Percentiles rank a stretch among this genome's conserved stretches.
phyloP scores from a whole-genome alignment of 1,139 yeast genomes.

The Debaryomycetaceae sp. region DNA sequence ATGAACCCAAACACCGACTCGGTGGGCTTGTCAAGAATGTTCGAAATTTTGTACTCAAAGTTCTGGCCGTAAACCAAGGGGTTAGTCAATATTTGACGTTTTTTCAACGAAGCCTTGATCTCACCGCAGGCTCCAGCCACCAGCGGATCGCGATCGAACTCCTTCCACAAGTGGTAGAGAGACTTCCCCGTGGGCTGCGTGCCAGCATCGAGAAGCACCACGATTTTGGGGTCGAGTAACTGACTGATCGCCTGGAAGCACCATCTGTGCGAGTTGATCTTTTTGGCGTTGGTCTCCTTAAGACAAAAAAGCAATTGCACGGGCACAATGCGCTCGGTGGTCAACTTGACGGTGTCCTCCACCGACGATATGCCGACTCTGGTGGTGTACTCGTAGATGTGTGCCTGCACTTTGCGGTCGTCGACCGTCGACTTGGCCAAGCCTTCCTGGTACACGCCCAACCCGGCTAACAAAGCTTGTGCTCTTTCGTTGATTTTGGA shows the following conservation, averaged over 20 bases:
- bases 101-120: constrained; percentile 40
- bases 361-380: constrained; percentile 45
- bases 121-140: constrained; percentile 53
- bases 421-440: constrained; percentile 46
- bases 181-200: constrained; percentile 46
- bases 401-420: constrained; percentile 44
- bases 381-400: constrained; percentile 45
- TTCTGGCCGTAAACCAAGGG: constrained; percentile 47
- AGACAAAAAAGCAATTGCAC: constrained; percentile 45
- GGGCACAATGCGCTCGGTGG: constrained; percentile 47
- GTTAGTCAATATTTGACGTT: constrained; percentile 39
- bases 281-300: constrained; percentile 45
- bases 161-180: constrained; percentile 46
- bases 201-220: constrained; percentile 44
- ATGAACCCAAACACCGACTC: constrained; percentile 45
- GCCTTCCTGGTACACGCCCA: constrained; percentile 49
- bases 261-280: constrained; percentile 49
- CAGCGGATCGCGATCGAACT: constrained; percentile 42
- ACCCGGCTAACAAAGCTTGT: constrained; percentile 44
- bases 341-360: constrained; percentile 43
- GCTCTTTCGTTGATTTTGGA: constrained; percentile 46
- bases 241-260: constrained; percentile 47
- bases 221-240: constrained; percentile 40
- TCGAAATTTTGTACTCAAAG: constrained; percentile 44
- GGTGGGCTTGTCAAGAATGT: constrained; percentile 44